Evolutionary conservation across 2,329 filamentous ascomycete genomes (phyloP), one percentile per base, ranked within the genome.

Genomic region (Pseudopyrenochaeta lycopersici): DNA sequence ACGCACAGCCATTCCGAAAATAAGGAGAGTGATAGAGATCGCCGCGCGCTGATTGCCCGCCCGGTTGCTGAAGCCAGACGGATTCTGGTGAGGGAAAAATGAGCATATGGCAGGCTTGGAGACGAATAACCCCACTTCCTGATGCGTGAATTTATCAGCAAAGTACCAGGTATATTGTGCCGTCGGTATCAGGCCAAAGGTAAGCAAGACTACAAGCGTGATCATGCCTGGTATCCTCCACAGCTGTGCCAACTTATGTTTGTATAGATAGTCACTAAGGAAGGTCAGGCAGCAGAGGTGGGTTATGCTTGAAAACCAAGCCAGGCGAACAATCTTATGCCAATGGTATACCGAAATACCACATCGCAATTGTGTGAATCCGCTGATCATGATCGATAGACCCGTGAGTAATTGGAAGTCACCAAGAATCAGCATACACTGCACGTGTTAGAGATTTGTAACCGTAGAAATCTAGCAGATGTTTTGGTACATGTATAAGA

Each of bases 281-380:
- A 54, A 50, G 4, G 58, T 58, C 2, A 62, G 30, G 27, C 51
- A 60, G 18, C 43, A 53, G 1, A 62, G 45, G 14, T 62, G 58
- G 2, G 55, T 60, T 2, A 56, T 23, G 38, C 51, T 56, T 4
- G 53, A 56, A 20, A 62, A 60, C 55, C 54, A 64, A 10, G 58
- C 58, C 4, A 64, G 41, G 21, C 56, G 46, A 6, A 60, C 49
- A 7, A 62, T 23, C 14, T 46, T 50, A 29, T 60, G 55, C 53
- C 55, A 62, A 30, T 64, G 61, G 20, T 62, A 64, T n/a, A 38
- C 42, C 7, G 61, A 60, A 2, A 64, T 46, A 6, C 61, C 51
- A 12, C 48, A 54, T 7, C 38, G 45, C 2, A 64, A 21, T 36
- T 62, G 61, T 6, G 56, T 38, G 20, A 54, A 64, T 1, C 58